These are phyloP conservation scores for Russula brevipes DNA, from an alignment of 768 basidiomycete species.

Conservation along the genomic window DNA sequence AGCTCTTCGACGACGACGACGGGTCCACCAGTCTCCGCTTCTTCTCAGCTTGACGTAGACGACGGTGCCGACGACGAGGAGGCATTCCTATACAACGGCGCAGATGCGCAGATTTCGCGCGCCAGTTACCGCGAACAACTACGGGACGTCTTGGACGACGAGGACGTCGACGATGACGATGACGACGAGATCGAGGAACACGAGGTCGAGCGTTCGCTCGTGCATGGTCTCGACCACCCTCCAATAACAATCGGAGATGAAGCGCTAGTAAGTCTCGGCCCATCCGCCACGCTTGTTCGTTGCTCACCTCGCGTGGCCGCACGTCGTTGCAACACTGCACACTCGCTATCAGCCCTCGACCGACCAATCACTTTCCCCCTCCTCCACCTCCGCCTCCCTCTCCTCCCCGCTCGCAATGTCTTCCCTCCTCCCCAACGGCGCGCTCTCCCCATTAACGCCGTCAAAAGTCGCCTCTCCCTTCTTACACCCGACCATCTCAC, in stretches of 20 bases:
- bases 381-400: conserved; percentile 33
- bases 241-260: conserved; percentile 13
- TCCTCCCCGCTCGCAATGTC: conserved; percentile 37
- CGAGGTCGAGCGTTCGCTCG: conserved; percentile 44
- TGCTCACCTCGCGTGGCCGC: conserved; percentile 32
- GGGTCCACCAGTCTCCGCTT: conserved; percentile 8
- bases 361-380: conserved; percentile 31
- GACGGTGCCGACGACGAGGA: conserved; percentile 42
- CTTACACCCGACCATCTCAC: conserved; percentile 68
- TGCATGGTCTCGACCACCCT: conserved; percentile 31
- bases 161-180: conserved; percentile 48
- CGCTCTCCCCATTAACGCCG: conserved; percentile 18
- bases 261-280: conserved; percentile 32
- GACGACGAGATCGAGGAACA: conserved; percentile 33
- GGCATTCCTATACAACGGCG: conserved; percentile 67
- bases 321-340: conserved; percentile 5
- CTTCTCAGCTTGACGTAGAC: conserved; percentile 24
- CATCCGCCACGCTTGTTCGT: conserved; percentile 24
- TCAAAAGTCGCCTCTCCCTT: conserved; percentile 50
- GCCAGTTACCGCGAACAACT: conserved; percentile 63
- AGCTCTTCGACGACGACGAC: conserved; percentile 48
- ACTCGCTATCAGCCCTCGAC: conserved; percentile 24
- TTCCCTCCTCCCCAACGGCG: conserved; percentile 35
- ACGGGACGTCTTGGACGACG: conserved; percentile 65
- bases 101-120: conserved; percentile 49